Base-by-base conservation (phyloP, 768 basidiomycete species). In the Rhodotorula sphaerocarpa region DNA sequence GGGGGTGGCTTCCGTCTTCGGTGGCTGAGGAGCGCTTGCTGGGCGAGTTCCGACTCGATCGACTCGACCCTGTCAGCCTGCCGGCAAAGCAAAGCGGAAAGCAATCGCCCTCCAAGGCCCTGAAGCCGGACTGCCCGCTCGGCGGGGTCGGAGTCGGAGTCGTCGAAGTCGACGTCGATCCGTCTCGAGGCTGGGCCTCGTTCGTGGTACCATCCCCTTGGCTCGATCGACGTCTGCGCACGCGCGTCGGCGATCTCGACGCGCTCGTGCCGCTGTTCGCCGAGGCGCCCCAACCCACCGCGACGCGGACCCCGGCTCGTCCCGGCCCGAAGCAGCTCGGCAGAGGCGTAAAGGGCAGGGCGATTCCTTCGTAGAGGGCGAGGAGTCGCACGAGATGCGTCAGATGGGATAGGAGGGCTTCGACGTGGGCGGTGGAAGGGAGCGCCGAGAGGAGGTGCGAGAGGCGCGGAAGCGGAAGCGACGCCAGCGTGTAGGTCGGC, bases 331-430 rank as follows among this genome's bases (percentile, higher is more conserved):
- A 67, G 3, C 28, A 23, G 27, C 43, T 33, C 20, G 34, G 39
- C n/a, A 61, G 9, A 3, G 62, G 66, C 7, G 50, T 21, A 50
- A 50, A 64, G 6, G 67, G 67, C 3, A 68, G 47, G 3, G 27
- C 5, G 28, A 58, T 39, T 15, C 45, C 33, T 34, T 51, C 59
- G 52, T 68, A 68, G 12, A 64, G 43, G 5, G 67, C 67, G 23
- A 68, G 28, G 27, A 68, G 48, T 21, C 59, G 44, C 2, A 30
- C 36, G 30, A 68, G 55, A 31, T 64, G 59, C 0, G 27, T 2
- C 31, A 68, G 51, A 43, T 64, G 45, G 12, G 46, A 34, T 15
- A 68, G 56, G 16, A 61, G 34, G 7, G 67, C 52, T n/a, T 61
- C 62, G 62, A 65, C 50, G 1, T 43, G 25, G 16, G 34, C 18